Evolutionary conservation across 352 stramenopile genomes (phyloP), one percentile per base, ranked within the genome.

Genomic region (Phytophthora fragariaefolia): DNA sequence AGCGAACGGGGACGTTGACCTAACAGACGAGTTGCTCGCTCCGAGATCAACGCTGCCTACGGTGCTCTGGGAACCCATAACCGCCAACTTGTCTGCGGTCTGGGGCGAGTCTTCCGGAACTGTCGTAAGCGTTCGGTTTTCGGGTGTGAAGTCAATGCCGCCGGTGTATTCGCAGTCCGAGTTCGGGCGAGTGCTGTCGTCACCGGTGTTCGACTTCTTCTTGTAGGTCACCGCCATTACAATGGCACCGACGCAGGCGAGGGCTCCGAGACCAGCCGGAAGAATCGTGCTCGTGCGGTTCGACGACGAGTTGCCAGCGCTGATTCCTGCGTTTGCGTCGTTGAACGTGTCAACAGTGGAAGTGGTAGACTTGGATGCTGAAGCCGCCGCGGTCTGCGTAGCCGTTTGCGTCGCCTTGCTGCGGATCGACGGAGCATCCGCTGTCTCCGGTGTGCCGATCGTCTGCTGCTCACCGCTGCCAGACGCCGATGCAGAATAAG

Each of bases 181-280:
- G n/a, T 43, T 64, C 5, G 23, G 42, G 20, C 49, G 45, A 13
- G 46, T 51, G 20, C 48, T 57, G 7, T 40, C 43, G 20, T 38
- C 46, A 20, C 27, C 56, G 0, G 34, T 20, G 30, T 53, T 54
- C 18, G 30, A 51, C 60, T 66, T 79, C 40, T 62, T 77, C 68
- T 87, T 85, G 72, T 81, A 79, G 36, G 74, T 74, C 23, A 87
- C 72, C 12, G 71, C 70, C 18, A 74, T 65, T 17, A 82, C 65
- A 34, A 87, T 24, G 1, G 63, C 72, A 15, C 73, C 76, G 4
- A 79, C 72, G 53, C 74, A 78, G 17, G 64, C 79, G 4, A 87
- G 62, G 8, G 66, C 63, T 22, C 69, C 79, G 34, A 79, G 65
- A 0, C 55, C 63, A 36, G 72, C 13, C 9, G 69, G 65, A 26